These are phyloP conservation scores for Aspergillus ostianus DNA, from an alignment of 495 filamentous ascomycete species.

Conservation along the genomic window DNA sequence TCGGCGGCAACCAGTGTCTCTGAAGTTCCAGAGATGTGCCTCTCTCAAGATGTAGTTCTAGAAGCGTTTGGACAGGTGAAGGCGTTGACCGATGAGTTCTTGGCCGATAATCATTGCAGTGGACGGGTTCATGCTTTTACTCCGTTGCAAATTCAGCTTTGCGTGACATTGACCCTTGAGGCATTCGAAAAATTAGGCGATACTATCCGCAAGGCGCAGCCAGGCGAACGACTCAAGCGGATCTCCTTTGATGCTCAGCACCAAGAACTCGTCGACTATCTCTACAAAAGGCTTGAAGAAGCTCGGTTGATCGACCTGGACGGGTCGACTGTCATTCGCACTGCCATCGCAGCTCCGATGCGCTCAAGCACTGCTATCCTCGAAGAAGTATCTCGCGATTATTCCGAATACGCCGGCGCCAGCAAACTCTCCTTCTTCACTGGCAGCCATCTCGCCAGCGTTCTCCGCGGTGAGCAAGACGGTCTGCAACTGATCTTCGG, in stretches of 20 bases:
- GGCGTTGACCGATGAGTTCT: conserved; percentile 36
- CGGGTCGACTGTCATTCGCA: conserved; percentile 35
- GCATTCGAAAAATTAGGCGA: conserved; percentile 46
- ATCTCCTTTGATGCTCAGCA: conserved; percentile 35
- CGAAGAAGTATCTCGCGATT: conserved; percentile 31
- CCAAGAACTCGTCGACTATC: conserved; percentile 29
- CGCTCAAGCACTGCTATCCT: conserved; percentile 36
- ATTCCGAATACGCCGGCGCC: conserved; percentile 36
- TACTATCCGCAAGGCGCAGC: conserved; percentile 25
- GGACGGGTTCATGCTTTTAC: conserved; percentile 31
- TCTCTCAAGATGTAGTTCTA: conserved; percentile 9
- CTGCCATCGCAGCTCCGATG: conserved; percentile 28
- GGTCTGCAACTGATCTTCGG: conserved; percentile 51
- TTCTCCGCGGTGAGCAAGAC: conserved; percentile 43
- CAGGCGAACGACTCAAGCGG: conserved; percentile 33
- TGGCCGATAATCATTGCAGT: conserved; percentile 33
- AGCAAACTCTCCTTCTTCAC: conserved; percentile 44
- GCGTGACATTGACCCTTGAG: conserved; percentile 38
- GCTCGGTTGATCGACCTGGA: conserved; percentile 39
- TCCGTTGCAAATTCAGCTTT: conserved; percentile 34
- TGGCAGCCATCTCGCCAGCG: conserved; percentile 40
- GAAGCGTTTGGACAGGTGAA: conserved; percentile 32
- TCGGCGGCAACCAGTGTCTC: conserved; percentile 9
- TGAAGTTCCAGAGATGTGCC: conserved; percentile 7
- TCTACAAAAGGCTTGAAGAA: conserved; percentile 45